Evolutionary conservation across 1,139 yeast genomes (phyloP), one percentile per base, ranked within the genome.

Genomic region (Sugiyamaella pinicola): DNA sequence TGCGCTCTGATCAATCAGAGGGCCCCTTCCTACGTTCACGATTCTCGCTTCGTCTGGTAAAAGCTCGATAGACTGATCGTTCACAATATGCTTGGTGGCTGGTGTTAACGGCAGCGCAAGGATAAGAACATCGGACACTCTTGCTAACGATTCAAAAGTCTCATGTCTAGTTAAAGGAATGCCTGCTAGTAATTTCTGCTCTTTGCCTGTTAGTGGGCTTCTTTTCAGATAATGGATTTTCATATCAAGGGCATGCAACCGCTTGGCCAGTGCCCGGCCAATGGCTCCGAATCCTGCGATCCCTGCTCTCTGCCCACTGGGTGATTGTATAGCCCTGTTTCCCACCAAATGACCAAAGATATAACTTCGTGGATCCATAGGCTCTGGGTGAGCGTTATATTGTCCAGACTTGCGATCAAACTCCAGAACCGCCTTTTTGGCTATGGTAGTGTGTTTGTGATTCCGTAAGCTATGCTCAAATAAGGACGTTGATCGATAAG

Each of bases 21-120:
- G 67, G 0, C 96, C 96, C 60, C 96, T 77, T 1, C 95, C 96
- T 31, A 87, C 83, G 65, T 89, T 89, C 53, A 89, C 84, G 34
- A 89, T 73, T 57, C 88, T 74, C 15, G 84, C 77, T 1, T 84
- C 84, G 21, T 69, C 67, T 58, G 85, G 79, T 44, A 76, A 68
- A 54, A 66, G 59, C 10, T 70, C 67, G 15, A 87, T 74, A 1
- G 82, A 64, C 0, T 74, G 62, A 22, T 64, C 68, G 62, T 85
- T 79, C 53, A 87, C 71, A 61, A 87, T 67, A 60, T 84, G 78
- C 17, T 70, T 65, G 0, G 95, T 86, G 26, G 77, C 75, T 1
- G 80, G 75, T 2, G 82, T 77, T 17, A 84, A 83, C 1, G 96
- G 96, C 45, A 87, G 76, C 4, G 87, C 84, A 54, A 86, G 67